Evolutionary conservation across 257 asterid genomes (phyloP), one percentile per base, ranked within the genome.

Genomic region (Solanum tacnaense): DNA sequence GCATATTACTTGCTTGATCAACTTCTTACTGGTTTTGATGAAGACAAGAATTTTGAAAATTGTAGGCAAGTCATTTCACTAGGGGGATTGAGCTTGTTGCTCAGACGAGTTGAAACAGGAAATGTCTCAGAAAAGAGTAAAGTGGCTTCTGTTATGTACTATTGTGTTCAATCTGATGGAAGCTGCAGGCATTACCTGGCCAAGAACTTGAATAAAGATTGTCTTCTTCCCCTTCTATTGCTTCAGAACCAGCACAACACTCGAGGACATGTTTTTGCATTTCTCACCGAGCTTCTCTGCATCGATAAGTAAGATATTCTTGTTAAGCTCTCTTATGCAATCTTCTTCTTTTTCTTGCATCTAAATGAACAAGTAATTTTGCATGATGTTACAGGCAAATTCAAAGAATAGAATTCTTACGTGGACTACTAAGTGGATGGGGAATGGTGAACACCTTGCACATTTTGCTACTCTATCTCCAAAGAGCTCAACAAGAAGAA

Each of bases 1-100:
- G 98, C 98, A 1, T 94, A 94, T 87, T 95, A 93, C 90, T 92
- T 96, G 31, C 89, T 96, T 5, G 88, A 92, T 88, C 93, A 93
- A 87, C 95, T 95, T 84, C 89, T 95, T 34, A 90, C 91, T 29
- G 95, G 96, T 31, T 95, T 91, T 60, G 91, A 93, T 12, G 94
- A 93, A 84, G 98, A 93, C 86, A 93, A 87, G 86, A 94, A 93
- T 86, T 70, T 91, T 15, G 97, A 93, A 90, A 95, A 95, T 56
- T 94, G 95, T 67, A 91, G 90, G 82, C 95, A 93, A 90, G 86
- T 95, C 82, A 88, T 94, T 78, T 91, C 95, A 2, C 89, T 95
- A 9, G 99, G 99, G 2, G 98, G 98, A 29, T 87, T 96, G 68
- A 89, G 93, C 83, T 88, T 95, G 92, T 79, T 96, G 68, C 90